Evolutionary conservation across 2,329 filamentous ascomycete species (phyloP), one percentile per base, ranked within the genome.

Genomic region (Thielaviopsis populi): DNA sequence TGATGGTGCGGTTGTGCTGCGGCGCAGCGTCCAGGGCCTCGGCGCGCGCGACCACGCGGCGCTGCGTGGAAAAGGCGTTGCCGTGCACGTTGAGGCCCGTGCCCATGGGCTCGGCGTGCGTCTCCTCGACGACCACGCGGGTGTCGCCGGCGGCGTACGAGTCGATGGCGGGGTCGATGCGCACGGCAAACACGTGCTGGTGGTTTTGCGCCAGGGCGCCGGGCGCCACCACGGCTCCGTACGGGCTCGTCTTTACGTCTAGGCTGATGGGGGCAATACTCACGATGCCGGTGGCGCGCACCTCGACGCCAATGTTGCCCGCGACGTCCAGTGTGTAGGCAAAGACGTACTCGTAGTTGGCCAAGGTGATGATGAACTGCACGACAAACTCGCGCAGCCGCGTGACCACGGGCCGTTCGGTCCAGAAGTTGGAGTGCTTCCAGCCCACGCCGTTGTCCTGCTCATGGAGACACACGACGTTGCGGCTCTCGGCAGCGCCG

Each of bases 361-460:
- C 81, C 0, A 87, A 77, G 0, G 86, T 88, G 68, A 85, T 81
- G 71, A 88, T 84, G 69, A 81, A 85, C 69, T 88, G 85, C 2
- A 89, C 73, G 0, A 88, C 83, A 1, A 89, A 74, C 68, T 86
- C 80, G 2, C 86, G 77, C 64, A 78, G 76, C 4, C 86, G 77
- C 0, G 80, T 80, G 0, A 87, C 82, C 0, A 83, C 80, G 0
- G 83, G 82, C 10, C 81, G 76, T 10, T 77, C 76, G 0, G 83
- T 88, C n/a, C 85, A 78, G 73, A 78, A 85, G 73, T 88, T 86
- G 24, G 84, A 80, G 73, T 88, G 86, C 70, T 88, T 88, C 84
- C 84, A 88, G 24, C 80, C 77, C 59, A 89, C 85, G 1, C 86
- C 86, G 67, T 83, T 81, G 69, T 89, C 86, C 69, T 87, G 80